Evolutionary conservation across 371 early-diverging fungal genomes (phyloP).

Genomic region (Apophysomyces trapeziformis): DNA sequence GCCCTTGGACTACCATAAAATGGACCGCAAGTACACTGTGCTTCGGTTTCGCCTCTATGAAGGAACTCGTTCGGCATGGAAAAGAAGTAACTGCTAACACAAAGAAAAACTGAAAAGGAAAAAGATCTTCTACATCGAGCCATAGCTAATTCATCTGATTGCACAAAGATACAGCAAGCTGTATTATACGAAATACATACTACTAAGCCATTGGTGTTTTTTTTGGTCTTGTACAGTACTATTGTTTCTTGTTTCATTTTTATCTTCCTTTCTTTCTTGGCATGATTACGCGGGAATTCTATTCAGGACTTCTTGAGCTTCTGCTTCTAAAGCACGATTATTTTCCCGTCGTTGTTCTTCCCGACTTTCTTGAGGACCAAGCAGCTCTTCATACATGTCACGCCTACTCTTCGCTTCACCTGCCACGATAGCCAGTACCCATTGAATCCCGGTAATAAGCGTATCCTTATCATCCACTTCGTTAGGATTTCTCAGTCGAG

Average conservation of each 20-base stretch:
- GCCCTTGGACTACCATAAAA: slow-evolving; percentile 33
- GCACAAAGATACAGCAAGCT: no score
- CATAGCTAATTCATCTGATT: no score
- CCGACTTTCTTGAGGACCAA: not conserved
- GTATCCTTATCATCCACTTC: slow-evolving; percentile 2
- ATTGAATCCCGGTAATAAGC: not conserved
- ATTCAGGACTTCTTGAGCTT: not conserved
- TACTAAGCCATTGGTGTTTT: no score
- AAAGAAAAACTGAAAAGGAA: not conserved
- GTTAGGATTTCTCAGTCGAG: not conserved
- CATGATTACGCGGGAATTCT: not conserved
- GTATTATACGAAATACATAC: no score
- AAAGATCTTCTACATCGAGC: no score
- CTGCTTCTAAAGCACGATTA: not conserved
- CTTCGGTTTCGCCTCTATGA: slow-evolving; percentile 36
- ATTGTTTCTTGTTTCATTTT: not conserved
- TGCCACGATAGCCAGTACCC: not conserved
- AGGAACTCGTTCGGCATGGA: slow-evolving; percentile 32
- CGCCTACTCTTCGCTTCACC: not conserved
- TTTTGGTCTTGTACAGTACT: not conserved
- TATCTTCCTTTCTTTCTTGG: not conserved
- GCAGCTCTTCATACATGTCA: not conserved
- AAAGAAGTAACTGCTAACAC: slow-evolving; percentile 14
- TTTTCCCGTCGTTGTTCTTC: slow-evolving; percentile 3
- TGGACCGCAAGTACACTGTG: slow-evolving; percentile 42